Conservation (phyloP, 1,284 basidiomycete genomes). For the Pyrrhoderma lamaoense region DNA sequence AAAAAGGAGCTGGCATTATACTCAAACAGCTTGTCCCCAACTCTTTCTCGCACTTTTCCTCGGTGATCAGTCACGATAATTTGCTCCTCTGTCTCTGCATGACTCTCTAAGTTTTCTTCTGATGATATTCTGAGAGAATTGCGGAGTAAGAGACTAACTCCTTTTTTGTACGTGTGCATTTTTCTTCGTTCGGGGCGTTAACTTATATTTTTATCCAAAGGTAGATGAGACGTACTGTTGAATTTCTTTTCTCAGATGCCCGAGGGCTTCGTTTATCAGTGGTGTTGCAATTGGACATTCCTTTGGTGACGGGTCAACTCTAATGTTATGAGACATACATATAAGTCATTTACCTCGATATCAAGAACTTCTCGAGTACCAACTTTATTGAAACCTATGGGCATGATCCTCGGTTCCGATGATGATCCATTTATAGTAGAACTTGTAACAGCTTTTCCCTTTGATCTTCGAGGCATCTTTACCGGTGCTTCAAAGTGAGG, state of each 20-base stretch:
- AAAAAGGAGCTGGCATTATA: constrained; percentile 91
- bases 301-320: constrained; percentile 29
- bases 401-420: constrained; percentile 46
- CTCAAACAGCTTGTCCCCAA: constrained; percentile 78
- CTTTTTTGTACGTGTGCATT: constrained; percentile 77
- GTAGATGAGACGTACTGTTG: constrained; percentile 46
- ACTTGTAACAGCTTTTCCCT: constrained; percentile 24
- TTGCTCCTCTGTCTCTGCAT: constrained; percentile 42
- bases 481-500: constrained; percentile 90
- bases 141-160: constrained; percentile 86
- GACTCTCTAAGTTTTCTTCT: constrained; percentile 18
- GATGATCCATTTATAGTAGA: constrained; percentile 21
- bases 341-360: constrained; percentile 67
- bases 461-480: constrained; percentile 35
- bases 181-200: constrained; percentile 43
- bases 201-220: background rate
- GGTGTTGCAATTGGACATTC: constrained; percentile 92
- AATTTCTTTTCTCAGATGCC: constrained; percentile 58
- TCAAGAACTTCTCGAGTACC: constrained; percentile 78
- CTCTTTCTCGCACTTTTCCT: constrained; percentile 75
- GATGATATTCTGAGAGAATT: constrained; percentile 59
- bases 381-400: constrained; percentile 87
- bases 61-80: constrained; percentile 83
- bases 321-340: background rate
- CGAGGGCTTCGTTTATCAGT: constrained; percentile 69